Evolutionary conservation across 2,329 filamentous ascomycete species (phyloP).

Genomic region (Alternaria ethzedia): DNA sequence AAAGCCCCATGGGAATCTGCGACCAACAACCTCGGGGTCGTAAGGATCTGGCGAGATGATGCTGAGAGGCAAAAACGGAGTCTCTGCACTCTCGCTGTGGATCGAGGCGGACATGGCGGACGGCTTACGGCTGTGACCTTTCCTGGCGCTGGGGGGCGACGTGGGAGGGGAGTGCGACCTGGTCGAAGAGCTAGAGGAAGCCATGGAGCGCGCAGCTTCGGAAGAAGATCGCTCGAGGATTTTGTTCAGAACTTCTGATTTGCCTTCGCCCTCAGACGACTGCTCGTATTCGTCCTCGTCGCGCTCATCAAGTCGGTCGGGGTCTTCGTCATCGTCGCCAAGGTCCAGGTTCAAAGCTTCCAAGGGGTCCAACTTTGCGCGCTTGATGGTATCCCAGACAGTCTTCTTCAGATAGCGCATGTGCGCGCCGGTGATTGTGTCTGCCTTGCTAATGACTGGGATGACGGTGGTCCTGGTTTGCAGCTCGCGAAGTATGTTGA

Average conservation of each 20-base stretch:
- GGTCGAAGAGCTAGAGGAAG: conserved; percentile 41
- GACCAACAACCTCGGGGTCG: conserved; percentile 78
- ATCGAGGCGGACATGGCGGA: conserved; percentile 50
- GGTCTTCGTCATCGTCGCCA: conserved; percentile 67
- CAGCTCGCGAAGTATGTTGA: conserved; percentile 86
- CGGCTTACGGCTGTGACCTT: conserved; percentile 48
- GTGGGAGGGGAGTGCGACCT: conserved; percentile 41
- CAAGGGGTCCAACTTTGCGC: conserved; percentile 84
- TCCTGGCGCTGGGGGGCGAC: conserved; percentile 41
- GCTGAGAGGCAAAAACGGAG: conserved; percentile 82
- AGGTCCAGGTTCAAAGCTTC: conserved; percentile 85
- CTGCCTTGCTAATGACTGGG: conserved; percentile 93
- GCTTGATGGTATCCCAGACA: conserved; percentile 87
- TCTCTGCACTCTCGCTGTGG: conserved; percentile 49
- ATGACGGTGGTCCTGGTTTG: conserved; percentile 95
- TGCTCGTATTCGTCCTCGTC: conserved; percentile 57
- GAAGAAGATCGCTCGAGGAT: conserved; percentile 48
- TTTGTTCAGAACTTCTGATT: conserved; percentile 47
- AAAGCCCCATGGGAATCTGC: conserved; percentile 95
- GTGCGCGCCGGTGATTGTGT: conserved; percentile 93
- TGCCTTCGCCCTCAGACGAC: conserved; percentile 42
- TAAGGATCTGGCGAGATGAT: conserved; percentile 94
- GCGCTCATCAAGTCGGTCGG: conserved; percentile 57
- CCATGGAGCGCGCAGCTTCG: conserved; percentile 42
- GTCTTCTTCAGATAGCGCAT: conserved; percentile 91